Base-by-base conservation (phyloP, 2,329 filamentous ascomycete species). In the Talaromyces atroroseus region DNA sequence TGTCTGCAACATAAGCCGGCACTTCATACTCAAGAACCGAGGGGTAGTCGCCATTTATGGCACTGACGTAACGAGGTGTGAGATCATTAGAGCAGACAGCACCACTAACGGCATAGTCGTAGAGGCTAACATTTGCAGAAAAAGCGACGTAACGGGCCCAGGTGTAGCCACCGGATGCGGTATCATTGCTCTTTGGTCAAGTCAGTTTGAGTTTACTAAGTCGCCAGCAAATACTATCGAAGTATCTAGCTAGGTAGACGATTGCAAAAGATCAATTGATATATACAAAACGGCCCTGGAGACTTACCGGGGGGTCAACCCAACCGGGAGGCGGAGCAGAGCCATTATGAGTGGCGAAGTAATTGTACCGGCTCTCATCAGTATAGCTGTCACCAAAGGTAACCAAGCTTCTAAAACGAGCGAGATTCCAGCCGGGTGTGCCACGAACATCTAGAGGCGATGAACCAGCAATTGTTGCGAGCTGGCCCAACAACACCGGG, bases 341-440 rank as follows among this genome's bases (percentile, higher is more conserved):
- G 44, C 82, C 83, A 62, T 83, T 76, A 61, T 87, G 75, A 34
- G 64, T 71, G 57, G 75, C 71, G 65, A 91, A 87, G 66, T 89
- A 90, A 10, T 66, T 65, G 10, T 89, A 68, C 10, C 88, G 81
- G 12, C 80, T 82, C 64, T 90, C 86, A 65, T 92, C 89, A 0
- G 87, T 89, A 65, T 87, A 91, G 70, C 86, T 89, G 69, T 90
- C 86, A 12, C 88, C 87, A 66, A 91, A 90, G 0, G 84, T 79
- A 40, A 90, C 80, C 38, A 90, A 68, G 50, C 82, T 85, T 26
- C 82, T 78, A 66, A 89, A 84, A 38, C 76, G 74, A 32, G 71
- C 70, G 42, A 78, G 63, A 12, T 61, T 59, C 66, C 66, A 69
- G 16, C 38, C 36, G 11, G 26, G 34, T 11, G n/a, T 32, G 8